Evolutionary conservation across 331 rosid genomes (phyloP).

Genomic region (Malus hybrid): DNA sequence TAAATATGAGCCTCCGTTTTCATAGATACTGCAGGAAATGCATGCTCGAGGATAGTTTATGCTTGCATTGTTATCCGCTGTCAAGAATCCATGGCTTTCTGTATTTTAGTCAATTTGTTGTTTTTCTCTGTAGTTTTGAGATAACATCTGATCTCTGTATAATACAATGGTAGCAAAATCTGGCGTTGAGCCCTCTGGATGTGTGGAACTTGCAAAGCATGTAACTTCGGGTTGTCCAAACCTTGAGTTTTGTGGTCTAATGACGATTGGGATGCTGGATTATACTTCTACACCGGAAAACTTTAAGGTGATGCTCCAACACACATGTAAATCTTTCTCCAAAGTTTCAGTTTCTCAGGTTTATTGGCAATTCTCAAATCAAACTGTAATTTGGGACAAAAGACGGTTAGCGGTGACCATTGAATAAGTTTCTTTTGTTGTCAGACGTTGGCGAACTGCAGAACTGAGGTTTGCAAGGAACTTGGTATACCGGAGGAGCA

Average conservation of each 20-base stretch:
- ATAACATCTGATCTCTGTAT: not conserved
- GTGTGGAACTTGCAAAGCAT: slow-evolving; percentile 83
- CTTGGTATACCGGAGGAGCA: slow-evolving; percentile 66
- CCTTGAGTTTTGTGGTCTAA: slow-evolving; percentile 74
- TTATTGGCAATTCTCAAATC: slow-evolving; percentile 5
- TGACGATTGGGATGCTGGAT: slow-evolving; percentile 93
- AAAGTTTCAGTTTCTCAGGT: not conserved
- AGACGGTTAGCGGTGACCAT: too few species aligned
- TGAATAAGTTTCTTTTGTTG: not conserved
- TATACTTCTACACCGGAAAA: slow-evolving; percentile 87
- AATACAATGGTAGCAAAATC: slow-evolving; percentile 58
- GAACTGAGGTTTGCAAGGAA: slow-evolving; percentile 73
- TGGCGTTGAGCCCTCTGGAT: slow-evolving; percentile 80
- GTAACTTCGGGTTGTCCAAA: slow-evolving; percentile 68
- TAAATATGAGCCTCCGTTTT: not conserved
- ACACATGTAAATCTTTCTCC: slow-evolving; percentile 12
- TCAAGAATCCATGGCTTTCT: not conserved
- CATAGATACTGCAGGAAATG: not conserved
- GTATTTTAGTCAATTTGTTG: not conserved
- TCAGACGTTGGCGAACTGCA: slow-evolving; percentile 63
- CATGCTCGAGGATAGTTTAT: slow-evolving; percentile 47
- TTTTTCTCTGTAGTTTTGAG: not conserved
- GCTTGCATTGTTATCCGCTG: not conserved
- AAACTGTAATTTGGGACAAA: not conserved
- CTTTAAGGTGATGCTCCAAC: slow-evolving; percentile 49